A percentile compares a stretch with the other conserved stretches of the same genome.
phyloP scores from a whole-genome alignment of 176 grass and related monocot genomes.

The Microstegium vimineum region DNA sequence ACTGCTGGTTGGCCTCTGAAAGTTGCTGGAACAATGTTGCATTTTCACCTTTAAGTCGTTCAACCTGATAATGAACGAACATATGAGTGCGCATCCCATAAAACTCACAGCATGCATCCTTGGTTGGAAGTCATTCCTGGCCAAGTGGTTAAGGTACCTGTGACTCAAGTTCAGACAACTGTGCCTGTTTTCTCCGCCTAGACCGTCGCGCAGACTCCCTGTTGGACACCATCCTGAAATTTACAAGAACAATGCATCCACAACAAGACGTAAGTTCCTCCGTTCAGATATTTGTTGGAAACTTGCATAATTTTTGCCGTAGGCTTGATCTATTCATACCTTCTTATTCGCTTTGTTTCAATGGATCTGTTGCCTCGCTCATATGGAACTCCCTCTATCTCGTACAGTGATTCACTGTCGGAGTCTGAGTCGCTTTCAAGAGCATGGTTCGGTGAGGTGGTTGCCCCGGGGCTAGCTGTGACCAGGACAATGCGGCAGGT shows the following conservation, averaged over 20 bases:
- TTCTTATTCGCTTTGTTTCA: conserved; percentile 58
- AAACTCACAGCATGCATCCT: background rate
- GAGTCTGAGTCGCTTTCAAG: conserved; percentile 55
- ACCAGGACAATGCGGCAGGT: conserved; percentile 4
- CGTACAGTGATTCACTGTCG: conserved; percentile 44
- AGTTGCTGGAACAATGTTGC: conserved; percentile 60
- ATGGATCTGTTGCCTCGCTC: conserved; percentile 32
- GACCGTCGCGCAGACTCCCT: conserved; percentile 84
- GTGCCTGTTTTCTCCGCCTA: conserved; percentile 78
- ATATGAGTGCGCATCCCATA: background rate
- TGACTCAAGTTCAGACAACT: conserved; percentile 60
- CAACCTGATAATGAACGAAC: conserved; percentile 47
- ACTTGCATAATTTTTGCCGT: background rate
- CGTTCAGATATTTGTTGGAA: background rate
- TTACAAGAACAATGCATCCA: background rate
- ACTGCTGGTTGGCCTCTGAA: conserved; percentile 64
- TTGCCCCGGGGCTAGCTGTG: conserved; percentile 26
- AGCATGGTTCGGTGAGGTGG: conserved; percentile 14
- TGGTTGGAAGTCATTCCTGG: background rate
- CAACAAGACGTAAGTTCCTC: background rate
- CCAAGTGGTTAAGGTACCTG: conserved; percentile 40
- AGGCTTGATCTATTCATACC: conserved; percentile 35
- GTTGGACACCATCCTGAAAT: conserved; percentile 83
- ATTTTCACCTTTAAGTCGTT: conserved; percentile 67
- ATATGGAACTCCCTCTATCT: conserved; percentile 34